These are phyloP conservation scores for Ophiostoma tasmaniense DNA, from an alignment of 2,329 filamentous ascomycete species.

Conservation along the genomic window DNA sequence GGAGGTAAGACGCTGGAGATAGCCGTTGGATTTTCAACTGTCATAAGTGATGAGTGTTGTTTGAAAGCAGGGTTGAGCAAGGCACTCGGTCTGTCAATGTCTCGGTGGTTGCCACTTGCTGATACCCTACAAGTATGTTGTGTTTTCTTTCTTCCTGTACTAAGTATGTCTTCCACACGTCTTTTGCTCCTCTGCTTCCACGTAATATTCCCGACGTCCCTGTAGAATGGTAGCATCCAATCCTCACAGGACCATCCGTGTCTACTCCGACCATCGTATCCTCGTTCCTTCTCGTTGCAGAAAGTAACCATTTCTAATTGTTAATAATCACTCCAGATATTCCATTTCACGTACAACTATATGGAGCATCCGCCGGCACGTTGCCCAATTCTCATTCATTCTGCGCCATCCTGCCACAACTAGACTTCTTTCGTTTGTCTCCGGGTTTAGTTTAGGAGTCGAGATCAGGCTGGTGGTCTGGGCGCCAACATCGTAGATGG, in stretches of 20 bases:
- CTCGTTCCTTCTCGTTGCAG: not conserved
- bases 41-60: not conserved
- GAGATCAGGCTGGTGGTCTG: not conserved
- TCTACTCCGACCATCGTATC: not conserved
- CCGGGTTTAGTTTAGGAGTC: not conserved
- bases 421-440: not conserved
- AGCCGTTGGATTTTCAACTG: not conserved
- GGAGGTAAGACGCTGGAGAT: not conserved
- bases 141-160: not conserved
- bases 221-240: not conserved
- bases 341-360: not conserved
- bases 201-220: no score
- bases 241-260: not conserved
- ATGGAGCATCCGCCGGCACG: not conserved
- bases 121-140: not conserved
- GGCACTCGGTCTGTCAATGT: not conserved
- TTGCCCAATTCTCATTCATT: not conserved
- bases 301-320: not conserved
- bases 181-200: not conserved
- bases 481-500: not conserved
- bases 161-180: no score
- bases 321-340: not conserved
- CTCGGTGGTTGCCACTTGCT: not conserved
- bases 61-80: not conserved
- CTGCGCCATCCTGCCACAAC: not conserved